Evolutionary conservation across 2,329 filamentous ascomycete genomes (phyloP).

Genomic region (Exophiala oligosperma): DNA sequence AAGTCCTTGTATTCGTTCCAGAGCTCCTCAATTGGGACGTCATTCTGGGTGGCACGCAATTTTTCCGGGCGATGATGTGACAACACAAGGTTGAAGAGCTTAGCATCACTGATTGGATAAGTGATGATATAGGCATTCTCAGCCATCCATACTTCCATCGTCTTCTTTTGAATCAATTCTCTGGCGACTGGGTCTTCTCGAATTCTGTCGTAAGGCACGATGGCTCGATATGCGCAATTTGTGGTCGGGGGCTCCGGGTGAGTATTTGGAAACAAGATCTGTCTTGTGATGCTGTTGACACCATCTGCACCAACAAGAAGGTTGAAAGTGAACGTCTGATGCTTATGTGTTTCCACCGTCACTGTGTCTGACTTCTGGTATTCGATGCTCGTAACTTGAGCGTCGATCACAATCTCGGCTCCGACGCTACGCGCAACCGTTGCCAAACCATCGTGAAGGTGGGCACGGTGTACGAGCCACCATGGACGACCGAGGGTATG

Average conservation of each 20-base stretch:
- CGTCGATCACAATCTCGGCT: slow-evolving; percentile 38
- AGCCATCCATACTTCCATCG: slow-evolving; percentile 49
- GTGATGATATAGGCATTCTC: slow-evolving; percentile 44
- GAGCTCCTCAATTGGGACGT: slow-evolving; percentile 42
- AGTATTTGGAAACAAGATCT: slow-evolving; percentile 42
- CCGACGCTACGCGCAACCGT: slow-evolving; percentile 40
- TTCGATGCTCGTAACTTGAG: slow-evolving; percentile 36
- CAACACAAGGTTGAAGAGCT: slow-evolving; percentile 49
- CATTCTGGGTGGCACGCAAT: slow-evolving; percentile 37
- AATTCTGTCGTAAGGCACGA: slow-evolving; percentile 45
- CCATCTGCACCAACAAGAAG: slow-evolving; percentile 45
- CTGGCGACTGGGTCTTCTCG: slow-evolving; percentile 40
- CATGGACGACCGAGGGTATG: slow-evolving; percentile 6
- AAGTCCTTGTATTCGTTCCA: slow-evolving; percentile 44
- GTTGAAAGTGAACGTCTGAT: slow-evolving; percentile 30
- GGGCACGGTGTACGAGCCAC: slow-evolving; percentile 39
- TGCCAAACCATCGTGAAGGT: slow-evolving; percentile 47
- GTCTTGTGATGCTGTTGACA: slow-evolving; percentile 41
- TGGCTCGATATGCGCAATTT: slow-evolving; percentile 47
- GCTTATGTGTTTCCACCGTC: not conserved
- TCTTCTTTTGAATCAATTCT: slow-evolving; percentile 40
- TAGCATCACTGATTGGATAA: slow-evolving; percentile 46
- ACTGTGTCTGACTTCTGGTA: slow-evolving; percentile 19
- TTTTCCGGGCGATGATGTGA: slow-evolving; percentile 41
- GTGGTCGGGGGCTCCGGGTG: slow-evolving; percentile 40